Percentiles rank a stretch among this genome's conserved stretches.
These are phyloP conservation scores for Kodamaea kaohsiungensis DNA, from an alignment of 805 yeast genomes.

Conservation along the genomic window DNA sequence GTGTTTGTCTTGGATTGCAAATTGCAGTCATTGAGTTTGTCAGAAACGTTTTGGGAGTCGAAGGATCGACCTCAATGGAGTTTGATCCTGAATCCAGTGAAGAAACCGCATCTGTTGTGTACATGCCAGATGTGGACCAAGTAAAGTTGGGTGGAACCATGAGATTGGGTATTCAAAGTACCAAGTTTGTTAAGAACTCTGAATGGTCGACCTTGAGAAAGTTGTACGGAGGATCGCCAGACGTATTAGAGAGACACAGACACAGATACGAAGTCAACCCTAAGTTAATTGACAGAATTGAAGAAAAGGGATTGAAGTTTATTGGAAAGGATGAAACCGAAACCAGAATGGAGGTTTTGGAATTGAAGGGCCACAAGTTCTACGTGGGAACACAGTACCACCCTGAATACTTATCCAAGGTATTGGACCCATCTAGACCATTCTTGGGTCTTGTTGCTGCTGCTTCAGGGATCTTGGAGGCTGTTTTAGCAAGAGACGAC, in stretches of 20 bases:
- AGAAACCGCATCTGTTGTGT: conserved; percentile 75
- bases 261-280: conserved; percentile 99
- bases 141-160: conserved; percentile 97
- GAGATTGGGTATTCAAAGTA: conserved; percentile 95
- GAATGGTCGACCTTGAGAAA: conserved; percentile 71
- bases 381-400: conserved; percentile 97
- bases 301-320: conserved; percentile 76
- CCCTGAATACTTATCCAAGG: conserved; percentile 96
- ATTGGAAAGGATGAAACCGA: conserved; percentile 92
- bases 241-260: conserved; percentile 92
- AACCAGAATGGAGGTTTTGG: conserved; percentile 92
- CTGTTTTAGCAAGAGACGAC: conserved; percentile 51
- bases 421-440: conserved; percentile 94
- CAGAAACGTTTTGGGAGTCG: conserved; percentile 71
- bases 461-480: conserved; percentile 76
- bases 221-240: conserved; percentile 70
- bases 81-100: conserved; percentile 65
- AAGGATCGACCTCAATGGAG: conserved; percentile 78
- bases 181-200: conserved; percentile 69
- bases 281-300: conserved; percentile 66
- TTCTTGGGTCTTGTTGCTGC: conserved; percentile 97
- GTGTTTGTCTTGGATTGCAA: conserved; percentile 97
- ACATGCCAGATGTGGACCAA: conserved; percentile 98
- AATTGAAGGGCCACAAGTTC: conserved; percentile 83
- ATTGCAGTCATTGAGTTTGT: conserved; percentile 94